Evolutionary conservation across 257 asterid species (phyloP), one percentile per base, ranked within the genome.

Genomic region (Fraxinus excelsior): DNA sequence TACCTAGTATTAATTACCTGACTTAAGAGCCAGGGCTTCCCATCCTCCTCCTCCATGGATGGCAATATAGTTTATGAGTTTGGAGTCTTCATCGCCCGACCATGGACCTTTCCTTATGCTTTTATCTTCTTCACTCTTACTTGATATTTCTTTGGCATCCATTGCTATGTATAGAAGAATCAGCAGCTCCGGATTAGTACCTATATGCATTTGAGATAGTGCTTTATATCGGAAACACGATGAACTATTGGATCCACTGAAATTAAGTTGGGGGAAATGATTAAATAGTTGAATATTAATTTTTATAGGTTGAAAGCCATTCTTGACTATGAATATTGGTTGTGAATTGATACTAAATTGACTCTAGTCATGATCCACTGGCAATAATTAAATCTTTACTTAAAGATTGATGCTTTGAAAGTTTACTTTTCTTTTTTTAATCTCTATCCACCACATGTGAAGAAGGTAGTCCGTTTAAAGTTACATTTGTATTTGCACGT

Each of bases 31-130:
- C 0, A 84, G 73, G 12, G 67, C 37, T n/a, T 78, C 42, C 87
- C 87, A 84, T 10, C 70, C 85, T 71, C 83, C 83, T n/a, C 31
- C 79, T 11, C 87, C 87, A 37, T 75, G 74, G 31, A 75, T 2
- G 64, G 66, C 53, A 60, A 84, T 80, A 67, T 64, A 81, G 67
- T 75, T 71, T 76, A 75, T 46, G 70, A 84, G 87, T 72, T 67
- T 64, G 2, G 70, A 75, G 77, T 84, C 85, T 56, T 84, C 87
- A 32, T 81, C 77, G 1, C 49, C 10, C 32, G 83, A 80, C 87
- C 87, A 84, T 1, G 80, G 42, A 10, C 85, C 85, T 49, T 72
- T 84, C 66, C 29, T 77, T 42, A 71, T 66, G 35, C 68, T 74
- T 29, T 44, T 49, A 6, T 78, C 73, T 37, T 67, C 69, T 25